Conservation (phyloP, 2,329 filamentous ascomycete species). For the Ustulina deusta region DNA sequence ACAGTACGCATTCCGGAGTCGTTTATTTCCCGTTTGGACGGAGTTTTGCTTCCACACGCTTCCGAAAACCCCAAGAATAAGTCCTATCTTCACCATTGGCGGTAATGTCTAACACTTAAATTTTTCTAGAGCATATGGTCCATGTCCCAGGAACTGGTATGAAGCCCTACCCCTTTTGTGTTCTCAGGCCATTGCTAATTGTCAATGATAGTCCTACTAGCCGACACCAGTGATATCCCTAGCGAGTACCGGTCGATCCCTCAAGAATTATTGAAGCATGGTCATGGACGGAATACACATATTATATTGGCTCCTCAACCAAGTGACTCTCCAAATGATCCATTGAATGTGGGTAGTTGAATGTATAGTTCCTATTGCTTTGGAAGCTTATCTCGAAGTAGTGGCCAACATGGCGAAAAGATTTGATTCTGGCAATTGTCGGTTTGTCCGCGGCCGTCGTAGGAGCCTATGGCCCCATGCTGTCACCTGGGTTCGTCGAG, state of each 20-base stretch:
- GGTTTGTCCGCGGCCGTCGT: slow-evolving; percentile 54
- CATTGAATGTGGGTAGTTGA: slow-evolving; percentile 56
- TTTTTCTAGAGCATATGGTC: slow-evolving; percentile 52
- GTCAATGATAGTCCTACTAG: slow-evolving; percentile 55
- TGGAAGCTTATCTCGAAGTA: slow-evolving; percentile 51
- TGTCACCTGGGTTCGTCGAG: slow-evolving; percentile 53
- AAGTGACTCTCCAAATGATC: slow-evolving; percentile 62
- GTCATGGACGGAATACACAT: slow-evolving; percentile 51
- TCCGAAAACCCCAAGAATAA: neutral
- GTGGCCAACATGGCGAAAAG: slow-evolving; percentile 58
- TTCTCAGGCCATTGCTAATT: slow-evolving; percentile 34
- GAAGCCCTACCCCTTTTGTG: neutral
- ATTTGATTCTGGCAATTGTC: slow-evolving; percentile 54
- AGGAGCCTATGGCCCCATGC: slow-evolving; percentile 53
- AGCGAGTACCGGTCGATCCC: slow-evolving; percentile 59
- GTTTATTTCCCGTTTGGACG: neutral
- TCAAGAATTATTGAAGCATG: slow-evolving; percentile 56
- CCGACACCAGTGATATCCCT: slow-evolving; percentile 60
- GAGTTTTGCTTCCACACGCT: neutral
- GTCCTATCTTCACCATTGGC: neutral
- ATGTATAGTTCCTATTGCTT: neutral
- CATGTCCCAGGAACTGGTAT: slow-evolving; percentile 62
- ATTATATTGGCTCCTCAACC: slow-evolving; percentile 60
- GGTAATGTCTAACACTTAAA: neutral
- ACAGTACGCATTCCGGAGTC: slow-evolving; percentile 39